Evolutionary conservation across 2,329 filamentous ascomycete species (phyloP).

Genomic region (Sordariomycetes sp.): DNA sequence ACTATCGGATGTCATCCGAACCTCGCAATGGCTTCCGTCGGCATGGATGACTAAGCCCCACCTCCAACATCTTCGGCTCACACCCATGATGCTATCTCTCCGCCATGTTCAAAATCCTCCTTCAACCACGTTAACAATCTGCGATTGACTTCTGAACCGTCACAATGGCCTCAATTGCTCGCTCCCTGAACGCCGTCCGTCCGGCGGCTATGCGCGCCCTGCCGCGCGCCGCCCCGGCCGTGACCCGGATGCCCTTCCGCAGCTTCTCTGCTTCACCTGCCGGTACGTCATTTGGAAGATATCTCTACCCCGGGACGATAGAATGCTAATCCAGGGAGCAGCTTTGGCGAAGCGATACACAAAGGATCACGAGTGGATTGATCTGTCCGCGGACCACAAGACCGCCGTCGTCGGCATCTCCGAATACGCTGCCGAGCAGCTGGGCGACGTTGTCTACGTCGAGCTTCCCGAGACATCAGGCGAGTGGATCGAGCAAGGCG

Average conservation of each 20-base stretch:
- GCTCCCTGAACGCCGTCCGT: conserved; percentile 41
- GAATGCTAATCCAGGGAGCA: not conserved
- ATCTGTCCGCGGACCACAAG: conserved; percentile 73
- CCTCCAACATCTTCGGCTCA: not conserved
- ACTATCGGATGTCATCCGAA: conserved; percentile 1
- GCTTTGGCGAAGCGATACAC: conserved; percentile 75
- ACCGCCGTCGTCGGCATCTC: conserved; percentile 80
- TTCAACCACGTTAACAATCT: not conserved
- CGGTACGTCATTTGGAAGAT: conserved; percentile 17
- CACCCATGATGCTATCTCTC: not conserved
- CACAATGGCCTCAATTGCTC: conserved; percentile 53
- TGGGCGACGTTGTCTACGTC: conserved; percentile 95
- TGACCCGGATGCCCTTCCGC: conserved; percentile 31
- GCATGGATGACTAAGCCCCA: not conserved
- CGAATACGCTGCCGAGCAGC: conserved; percentile 79
- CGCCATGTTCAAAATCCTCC: not conserved
- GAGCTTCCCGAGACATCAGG: conserved; percentile 69
- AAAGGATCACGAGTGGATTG: conserved; percentile 97
- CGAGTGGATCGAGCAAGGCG: conserved; percentile 62
- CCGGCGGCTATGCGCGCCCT: conserved; percentile 29
- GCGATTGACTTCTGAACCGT: not conserved
- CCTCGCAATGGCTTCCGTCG: not conserved
- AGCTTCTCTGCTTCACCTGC: conserved; percentile 28
- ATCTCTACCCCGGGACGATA: not conserved
- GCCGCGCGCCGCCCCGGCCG: conserved; percentile 26